These are phyloP conservation scores for Coemansia sp. DNA, from an alignment of 192 early-diverging fungal species.

Conservation along the genomic window DNA sequence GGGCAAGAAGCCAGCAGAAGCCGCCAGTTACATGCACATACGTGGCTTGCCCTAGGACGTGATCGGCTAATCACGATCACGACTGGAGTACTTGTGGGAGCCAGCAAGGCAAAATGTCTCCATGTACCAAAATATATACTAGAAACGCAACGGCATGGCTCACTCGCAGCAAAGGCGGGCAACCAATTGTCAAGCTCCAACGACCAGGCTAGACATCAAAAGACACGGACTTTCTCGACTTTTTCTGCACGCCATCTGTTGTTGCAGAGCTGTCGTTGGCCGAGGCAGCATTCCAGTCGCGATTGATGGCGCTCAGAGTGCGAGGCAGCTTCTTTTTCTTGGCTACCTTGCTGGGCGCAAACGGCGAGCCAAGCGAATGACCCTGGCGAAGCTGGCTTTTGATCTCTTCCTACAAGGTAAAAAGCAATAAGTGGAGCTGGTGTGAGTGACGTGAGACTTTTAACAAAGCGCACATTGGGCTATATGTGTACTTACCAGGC, in stretches of 20 bases:
- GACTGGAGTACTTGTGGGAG: neutral
- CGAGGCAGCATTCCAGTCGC: slow-evolving; percentile 31
- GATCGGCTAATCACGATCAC: neutral
- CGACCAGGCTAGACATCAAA: slow-evolving; percentile 15
- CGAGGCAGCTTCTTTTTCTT: slow-evolving; percentile 26
- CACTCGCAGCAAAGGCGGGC: neutral
- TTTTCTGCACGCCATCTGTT: slow-evolving; percentile 9
- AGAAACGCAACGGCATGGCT: neutral
- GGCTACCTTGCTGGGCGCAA: slow-evolving; percentile 3
- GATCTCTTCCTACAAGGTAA: slow-evolving; percentile 31
- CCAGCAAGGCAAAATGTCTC: neutral
- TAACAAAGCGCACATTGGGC: neutral
- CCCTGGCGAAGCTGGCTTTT: slow-evolving; percentile 35
- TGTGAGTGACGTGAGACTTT: neutral
- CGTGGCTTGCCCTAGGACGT: neutral
- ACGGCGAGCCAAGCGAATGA: slow-evolving; percentile 12
- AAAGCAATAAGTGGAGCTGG: neutral
- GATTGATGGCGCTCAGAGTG: slow-evolving; percentile 42
- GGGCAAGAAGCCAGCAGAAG: neutral
- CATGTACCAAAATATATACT: neutral
- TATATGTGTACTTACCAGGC: slow-evolving; percentile 12
- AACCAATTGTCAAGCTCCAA: neutral
- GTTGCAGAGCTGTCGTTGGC: neutral
- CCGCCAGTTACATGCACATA: neutral
- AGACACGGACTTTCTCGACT: slow-evolving; percentile 25